A percentile compares a stretch with the other conserved stretches of the same genome.
Evolutionary conservation across 345 rosid species (phyloP).

Genomic region (Microcos paniculata): DNA sequence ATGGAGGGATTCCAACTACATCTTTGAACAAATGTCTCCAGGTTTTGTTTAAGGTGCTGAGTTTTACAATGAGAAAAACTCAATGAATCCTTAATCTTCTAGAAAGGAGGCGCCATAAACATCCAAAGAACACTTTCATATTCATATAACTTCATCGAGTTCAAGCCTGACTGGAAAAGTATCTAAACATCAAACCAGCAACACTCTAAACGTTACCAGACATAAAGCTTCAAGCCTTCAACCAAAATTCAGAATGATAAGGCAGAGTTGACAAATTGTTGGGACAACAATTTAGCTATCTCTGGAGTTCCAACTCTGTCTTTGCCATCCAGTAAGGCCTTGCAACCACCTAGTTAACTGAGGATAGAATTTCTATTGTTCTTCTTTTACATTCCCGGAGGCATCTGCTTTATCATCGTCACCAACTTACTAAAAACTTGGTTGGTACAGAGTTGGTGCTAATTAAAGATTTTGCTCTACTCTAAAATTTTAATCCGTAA

Average conservation of each 20-base stretch:
- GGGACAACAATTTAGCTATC: constrained; percentile 38
- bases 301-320: constrained; percentile 41
- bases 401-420: no score
- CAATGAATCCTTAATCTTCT: no score
- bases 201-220: neutral
- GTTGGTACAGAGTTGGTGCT: no score
- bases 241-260: neutral
- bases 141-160: neutral
- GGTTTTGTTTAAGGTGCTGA: no score
- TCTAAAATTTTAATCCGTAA: no score
- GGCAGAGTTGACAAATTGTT: constrained; percentile 25
- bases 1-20: neutral
- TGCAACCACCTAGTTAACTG: no score
- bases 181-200: neutral
- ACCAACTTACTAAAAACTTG: no score
- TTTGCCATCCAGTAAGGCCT: constrained; percentile 37
- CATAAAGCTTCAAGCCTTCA: neutral
- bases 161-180: neutral
- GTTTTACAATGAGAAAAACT: neutral
- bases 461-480: no score
- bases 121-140: neutral
- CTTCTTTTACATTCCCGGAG: no score
- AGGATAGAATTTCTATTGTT: no score
- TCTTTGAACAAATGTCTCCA: no score
- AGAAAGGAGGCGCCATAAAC: neutral